Conservation (phyloP, 345 rosid species). For the Trapa incisa region DNA sequence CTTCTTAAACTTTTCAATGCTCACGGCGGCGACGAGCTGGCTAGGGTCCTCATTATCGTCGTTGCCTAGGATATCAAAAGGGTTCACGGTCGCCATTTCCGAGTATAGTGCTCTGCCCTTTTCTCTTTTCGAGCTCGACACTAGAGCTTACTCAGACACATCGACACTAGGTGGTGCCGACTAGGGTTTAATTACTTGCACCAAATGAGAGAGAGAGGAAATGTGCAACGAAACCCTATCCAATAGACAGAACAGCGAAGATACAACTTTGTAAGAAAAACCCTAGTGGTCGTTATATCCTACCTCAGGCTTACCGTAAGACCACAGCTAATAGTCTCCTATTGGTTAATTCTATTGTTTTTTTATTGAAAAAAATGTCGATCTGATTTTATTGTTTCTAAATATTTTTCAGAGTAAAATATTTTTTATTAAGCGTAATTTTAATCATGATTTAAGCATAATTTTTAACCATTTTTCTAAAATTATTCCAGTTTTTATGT, state of each 20-base stretch:
- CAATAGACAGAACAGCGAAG: conserved; percentile 24
- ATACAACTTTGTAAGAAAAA: conserved; percentile 30
- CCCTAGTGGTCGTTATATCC: conserved; percentile 19
- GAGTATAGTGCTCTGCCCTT: no score
- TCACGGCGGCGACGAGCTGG: conserved; percentile 38
- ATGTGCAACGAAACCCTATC: conserved; percentile 20
- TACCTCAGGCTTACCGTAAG: conserved; percentile 12
- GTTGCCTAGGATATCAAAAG: conserved; percentile 74
- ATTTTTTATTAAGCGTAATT: no score
- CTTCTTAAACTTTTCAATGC: conserved; percentile 54
- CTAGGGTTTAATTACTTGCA: background rate
- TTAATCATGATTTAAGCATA: no score
- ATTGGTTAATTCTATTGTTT: background rate
- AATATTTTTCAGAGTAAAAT: no score
- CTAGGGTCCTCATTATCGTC: conserved; percentile 77
- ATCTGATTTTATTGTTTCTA: no score
- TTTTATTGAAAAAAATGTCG: no score
- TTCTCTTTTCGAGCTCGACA: background rate
- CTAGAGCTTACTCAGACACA: conserved; percentile 28
- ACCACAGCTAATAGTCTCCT: no score
- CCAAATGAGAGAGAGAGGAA: background rate
- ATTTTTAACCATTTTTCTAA: no score
- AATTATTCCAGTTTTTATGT: no score
- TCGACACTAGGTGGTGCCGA: conserved; percentile 10
- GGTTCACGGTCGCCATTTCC: conserved; percentile 46